Evolutionary conservation across 2,329 filamentous ascomycete genomes (phyloP), one percentile per base, ranked within the genome.

Genomic region (Scytalidium lignicola): DNA sequence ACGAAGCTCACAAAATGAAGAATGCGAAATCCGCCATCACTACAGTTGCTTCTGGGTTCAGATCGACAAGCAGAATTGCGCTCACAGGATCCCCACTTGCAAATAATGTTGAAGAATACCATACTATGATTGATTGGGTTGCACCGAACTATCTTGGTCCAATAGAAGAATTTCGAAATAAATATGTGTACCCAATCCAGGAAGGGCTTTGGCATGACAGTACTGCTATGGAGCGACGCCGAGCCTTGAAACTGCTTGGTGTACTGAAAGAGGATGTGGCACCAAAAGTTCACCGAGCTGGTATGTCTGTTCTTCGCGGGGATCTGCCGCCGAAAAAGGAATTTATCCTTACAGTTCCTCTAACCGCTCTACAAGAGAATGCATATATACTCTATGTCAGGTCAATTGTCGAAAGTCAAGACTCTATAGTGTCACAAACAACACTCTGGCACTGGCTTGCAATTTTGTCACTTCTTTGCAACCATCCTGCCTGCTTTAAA

Each of bases 101-200:
- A 3, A 96, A 96, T 62, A 87, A 89, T 46, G 81, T 96, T 0
- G 72, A 78, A 22, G 91, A 96, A 59, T 95, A 95, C 61, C 90
- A 85, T 61, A 72, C 83, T n/a, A 88, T 95, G 80, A 85, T 96
- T 50, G 79, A 91, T 54, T 96, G 90, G 89, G 82, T 93, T 45
- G 84, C 88, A 1, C 87, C 88, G 0, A 81, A 80, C 20, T 96
- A 88, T 62, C 74, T 96, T 2, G 90, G 89, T 0, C 74, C 79
- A 3, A 67, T 75, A 9, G 59, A 67, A 0, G 85, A 91, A 59
- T 96, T 96, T 64, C 76, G 74, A 18, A 64, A 73, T 0, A 78
- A 83, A n/a, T 96, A 86, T 62, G 78, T 82, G 4, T 75, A 74
- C 2, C 88, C 88, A 0, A 96, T 96, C 54, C 74, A 84, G 47